A percentile compares a stretch with the other conserved stretches of the same genome.
Evolutionary conservation across 768 basidiomycete genomes (phyloP).

Genomic region (Agaricus sinodeliciosus): DNA sequence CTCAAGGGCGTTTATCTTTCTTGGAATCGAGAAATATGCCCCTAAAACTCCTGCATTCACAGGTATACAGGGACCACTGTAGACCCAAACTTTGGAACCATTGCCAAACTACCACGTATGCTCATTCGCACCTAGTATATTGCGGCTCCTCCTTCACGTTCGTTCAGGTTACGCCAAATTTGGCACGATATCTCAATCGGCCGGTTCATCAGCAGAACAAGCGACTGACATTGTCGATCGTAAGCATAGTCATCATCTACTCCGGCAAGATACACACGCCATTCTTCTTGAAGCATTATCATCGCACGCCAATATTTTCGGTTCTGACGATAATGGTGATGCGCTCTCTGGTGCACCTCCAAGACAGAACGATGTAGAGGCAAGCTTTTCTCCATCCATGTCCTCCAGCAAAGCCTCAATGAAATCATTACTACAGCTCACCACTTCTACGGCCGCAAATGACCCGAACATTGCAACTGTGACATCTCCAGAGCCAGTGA

Average conservation of each 20-base stretch:
- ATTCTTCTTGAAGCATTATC: no score
- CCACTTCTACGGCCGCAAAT: neutral
- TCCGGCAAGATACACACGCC: no score
- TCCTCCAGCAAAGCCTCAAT: neutral
- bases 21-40: neutral
- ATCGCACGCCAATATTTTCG: constrained; percentile 45
- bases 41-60: constrained; percentile 7
- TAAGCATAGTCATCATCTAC: no score
- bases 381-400: neutral
- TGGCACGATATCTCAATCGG: constrained; percentile 40
- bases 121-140: constrained; percentile 2
- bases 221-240: no score
- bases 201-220: constrained; percentile 14
- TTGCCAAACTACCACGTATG: constrained; percentile 70
- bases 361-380: constrained; percentile 16
- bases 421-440: neutral
- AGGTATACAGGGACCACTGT: constrained; percentile 73
- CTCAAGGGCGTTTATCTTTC: constrained; percentile 46
- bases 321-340: constrained; percentile 40
- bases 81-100: constrained; percentile 69
- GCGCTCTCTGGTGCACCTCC: constrained; percentile 55
- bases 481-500: neutral
- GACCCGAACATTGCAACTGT: neutral
- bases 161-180: constrained; percentile 64
- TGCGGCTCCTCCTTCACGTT: constrained; percentile 1